Conservation (phyloP, 31 red algal genomes). For the Bonnemaisonia californica region DNA sequence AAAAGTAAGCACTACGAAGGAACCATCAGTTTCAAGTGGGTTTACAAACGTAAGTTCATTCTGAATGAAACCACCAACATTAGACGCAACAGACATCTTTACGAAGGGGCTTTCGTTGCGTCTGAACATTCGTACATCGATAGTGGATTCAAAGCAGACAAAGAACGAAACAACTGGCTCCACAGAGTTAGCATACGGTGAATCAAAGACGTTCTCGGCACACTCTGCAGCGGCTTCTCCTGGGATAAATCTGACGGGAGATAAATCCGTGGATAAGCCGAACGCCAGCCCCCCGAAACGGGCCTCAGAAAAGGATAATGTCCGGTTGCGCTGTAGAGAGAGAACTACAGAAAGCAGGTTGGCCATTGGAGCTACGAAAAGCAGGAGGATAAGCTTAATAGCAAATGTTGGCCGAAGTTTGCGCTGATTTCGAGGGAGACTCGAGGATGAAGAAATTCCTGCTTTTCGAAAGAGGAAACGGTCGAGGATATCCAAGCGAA, state of each 20-base stretch:
- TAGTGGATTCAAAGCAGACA: no score
- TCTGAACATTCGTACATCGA: no score
- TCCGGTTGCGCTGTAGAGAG: constrained; percentile 10
- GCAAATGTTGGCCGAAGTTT: not conserved
- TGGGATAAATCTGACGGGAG: not conserved
- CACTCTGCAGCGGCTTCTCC: not conserved
- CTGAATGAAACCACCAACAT: no score
- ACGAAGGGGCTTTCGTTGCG: no score
- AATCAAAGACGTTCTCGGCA: not conserved
- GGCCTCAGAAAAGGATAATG: constrained; percentile 14
- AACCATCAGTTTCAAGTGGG: no score
- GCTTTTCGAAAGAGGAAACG: constrained; percentile 13
- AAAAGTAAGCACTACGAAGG: no score
- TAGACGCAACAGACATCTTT: no score
- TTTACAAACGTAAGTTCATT: no score
- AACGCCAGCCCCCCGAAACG: constrained; percentile 10
- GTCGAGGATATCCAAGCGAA: constrained; percentile 11
- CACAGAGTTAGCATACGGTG: no score
- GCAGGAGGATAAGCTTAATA: constrained; percentile 13
- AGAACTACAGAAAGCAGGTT: constrained; percentile 36
- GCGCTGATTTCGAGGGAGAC: not conserved
- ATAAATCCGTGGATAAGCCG: no score
- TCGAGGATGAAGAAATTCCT: not conserved
- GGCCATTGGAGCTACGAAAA: constrained; percentile 5
- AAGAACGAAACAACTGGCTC: no score